Percentiles rank a stretch among this genome's conserved stretches.
Evolutionary conservation across 257 asterid species (phyloP).

Genomic region (Avicennia marina): DNA sequence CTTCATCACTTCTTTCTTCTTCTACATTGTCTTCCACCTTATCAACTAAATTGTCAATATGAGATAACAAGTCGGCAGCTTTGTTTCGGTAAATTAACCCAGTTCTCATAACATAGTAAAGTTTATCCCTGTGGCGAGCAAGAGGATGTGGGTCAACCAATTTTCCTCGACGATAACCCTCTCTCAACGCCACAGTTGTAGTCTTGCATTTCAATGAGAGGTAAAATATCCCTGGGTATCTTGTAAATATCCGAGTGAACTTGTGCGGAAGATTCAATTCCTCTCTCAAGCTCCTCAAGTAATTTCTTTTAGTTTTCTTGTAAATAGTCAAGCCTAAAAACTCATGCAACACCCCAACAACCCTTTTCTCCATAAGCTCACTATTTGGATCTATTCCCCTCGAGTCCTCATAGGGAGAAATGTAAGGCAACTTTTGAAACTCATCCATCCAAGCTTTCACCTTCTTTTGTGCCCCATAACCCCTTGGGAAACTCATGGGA

Average conservation of each 20-base stretch:
- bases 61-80: constrained; percentile 55
- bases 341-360: constrained; percentile 88
- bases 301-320: constrained; percentile 90
- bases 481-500: constrained; percentile 93
- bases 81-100: constrained; percentile 68
- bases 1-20: constrained; percentile 38
- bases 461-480: constrained; percentile 89
- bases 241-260: constrained; percentile 82
- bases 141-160: constrained; percentile 66
- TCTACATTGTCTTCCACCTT: constrained; percentile 33
- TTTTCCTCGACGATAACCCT: constrained; percentile 75
- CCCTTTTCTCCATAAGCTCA: constrained; percentile 96
- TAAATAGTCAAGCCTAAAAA: constrained; percentile 62
- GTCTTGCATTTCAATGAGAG: constrained; percentile 88
- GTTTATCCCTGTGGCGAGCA: constrained; percentile 64
- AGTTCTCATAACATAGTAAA: constrained; percentile 82
- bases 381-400: constrained; percentile 72
- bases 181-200: constrained; percentile 78
- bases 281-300: constrained; percentile 81
- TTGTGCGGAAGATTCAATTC: constrained; percentile 80
- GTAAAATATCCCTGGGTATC: constrained; percentile 93
- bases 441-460: constrained; percentile 97
- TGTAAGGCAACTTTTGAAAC: constrained; percentile 88
- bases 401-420: constrained; percentile 88
- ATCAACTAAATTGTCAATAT: constrained; percentile 39